Percentiles rank a stretch among this genome's conserved stretches.
These are phyloP conservation scores for Kingdonia uniflora DNA, from an alignment of 164 flowering plant species.

Conservation along the genomic window DNA sequence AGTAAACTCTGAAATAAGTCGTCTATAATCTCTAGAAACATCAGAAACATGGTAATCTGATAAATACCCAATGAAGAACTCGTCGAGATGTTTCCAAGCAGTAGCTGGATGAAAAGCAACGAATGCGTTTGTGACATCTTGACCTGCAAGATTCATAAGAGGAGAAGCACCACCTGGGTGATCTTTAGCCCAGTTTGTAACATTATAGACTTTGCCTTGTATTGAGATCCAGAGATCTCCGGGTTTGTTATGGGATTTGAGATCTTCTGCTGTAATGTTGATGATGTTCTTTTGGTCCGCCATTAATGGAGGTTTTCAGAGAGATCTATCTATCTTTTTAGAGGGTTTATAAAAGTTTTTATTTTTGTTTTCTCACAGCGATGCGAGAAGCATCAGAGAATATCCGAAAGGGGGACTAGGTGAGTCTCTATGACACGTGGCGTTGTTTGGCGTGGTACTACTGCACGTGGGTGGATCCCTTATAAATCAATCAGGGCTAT, in stretches of 20 bases:
- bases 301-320: too few relatives aligned
- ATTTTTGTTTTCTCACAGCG: too few relatives aligned
- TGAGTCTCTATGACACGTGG: too few relatives aligned
- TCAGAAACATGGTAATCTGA: constrained; percentile 48
- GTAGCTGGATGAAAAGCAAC: constrained; percentile 68
- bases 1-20: constrained; percentile 33
- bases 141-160: constrained; percentile 51
- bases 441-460: too few relatives aligned
- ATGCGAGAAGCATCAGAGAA: too few relatives aligned
- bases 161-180: constrained; percentile 78
- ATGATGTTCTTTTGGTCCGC: too few relatives aligned
- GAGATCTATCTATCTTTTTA: too few relatives aligned
- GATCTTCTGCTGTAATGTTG: constrained; percentile 44
- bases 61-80: constrained; percentile 46
- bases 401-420: too few relatives aligned
- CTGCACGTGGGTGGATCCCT: too few relatives aligned
- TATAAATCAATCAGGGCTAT: too few relatives aligned
- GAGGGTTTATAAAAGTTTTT: too few relatives aligned
- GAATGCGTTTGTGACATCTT: constrained; percentile 77
- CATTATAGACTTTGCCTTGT: constrained; percentile 74
- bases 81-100: constrained; percentile 60
- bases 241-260: constrained; percentile 40
- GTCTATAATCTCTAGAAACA: constrained; percentile 62
- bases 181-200: constrained; percentile 46
- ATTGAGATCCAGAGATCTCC: constrained; percentile 86